A percentile compares a stretch with the other conserved stretches of the same genome.
These are phyloP conservation scores for Hymenoscyphus fraxineus DNA, from an alignment of 2,329 filamentous ascomycete genomes.

Conservation along the genomic window DNA sequence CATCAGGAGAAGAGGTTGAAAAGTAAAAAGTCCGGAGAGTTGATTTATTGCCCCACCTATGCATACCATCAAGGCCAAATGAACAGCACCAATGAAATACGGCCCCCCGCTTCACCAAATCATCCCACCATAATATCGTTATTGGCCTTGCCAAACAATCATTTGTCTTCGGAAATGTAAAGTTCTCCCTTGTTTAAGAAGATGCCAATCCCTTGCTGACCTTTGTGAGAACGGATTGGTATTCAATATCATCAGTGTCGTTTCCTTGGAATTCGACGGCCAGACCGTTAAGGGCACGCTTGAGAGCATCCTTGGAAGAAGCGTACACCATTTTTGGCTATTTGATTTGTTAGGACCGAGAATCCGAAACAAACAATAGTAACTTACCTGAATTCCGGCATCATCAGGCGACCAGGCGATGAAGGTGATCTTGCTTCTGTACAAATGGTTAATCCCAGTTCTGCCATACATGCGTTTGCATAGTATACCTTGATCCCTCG, in stretches of 20 bases:
- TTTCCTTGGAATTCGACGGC: constrained; percentile 79
- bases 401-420: constrained; percentile 80
- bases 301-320: constrained; percentile 82
- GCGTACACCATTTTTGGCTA: constrained; percentile 89
- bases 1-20: constrained; percentile 3
- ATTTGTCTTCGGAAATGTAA: not conserved
- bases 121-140: constrained; percentile 8
- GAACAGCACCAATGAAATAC: constrained; percentile 32
- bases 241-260: constrained; percentile 78
- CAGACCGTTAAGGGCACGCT: constrained; percentile 72
- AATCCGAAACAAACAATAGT: not conserved
- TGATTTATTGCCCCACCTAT: constrained; percentile 22
- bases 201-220: constrained; percentile 58
- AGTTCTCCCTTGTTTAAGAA: not conserved
- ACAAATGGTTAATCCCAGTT: constrained; percentile 21
- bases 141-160: constrained; percentile 3
- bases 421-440: constrained; percentile 74
- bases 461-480: constrained; percentile 19
- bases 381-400: constrained; percentile 70
- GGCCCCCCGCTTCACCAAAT: constrained; percentile 11
- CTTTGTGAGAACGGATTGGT: constrained; percentile 63
- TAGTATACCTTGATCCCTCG: constrained; percentile 64
- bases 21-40: constrained; percentile 13
- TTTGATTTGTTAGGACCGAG: constrained; percentile 12
- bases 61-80: constrained; percentile 29